A percentile compares a stretch with the other conserved stretches of the same genome.
Evolutionary conservation across 2,329 filamentous ascomycete species (phyloP).

Genomic region (Fusarium sp.): DNA sequence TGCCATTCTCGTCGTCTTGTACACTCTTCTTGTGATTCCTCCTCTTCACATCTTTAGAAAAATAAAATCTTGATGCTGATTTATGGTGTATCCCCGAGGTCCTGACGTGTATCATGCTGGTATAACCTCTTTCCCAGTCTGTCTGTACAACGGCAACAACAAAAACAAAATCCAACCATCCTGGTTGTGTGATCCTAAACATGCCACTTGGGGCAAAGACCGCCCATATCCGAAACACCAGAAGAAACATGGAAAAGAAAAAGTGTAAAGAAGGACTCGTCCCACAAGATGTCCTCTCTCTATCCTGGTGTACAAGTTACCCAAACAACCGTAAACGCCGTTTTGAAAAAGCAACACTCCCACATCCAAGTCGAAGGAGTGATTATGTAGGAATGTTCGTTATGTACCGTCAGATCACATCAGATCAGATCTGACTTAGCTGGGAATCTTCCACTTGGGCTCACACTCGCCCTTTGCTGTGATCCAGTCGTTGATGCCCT

Average conservation of each 20-base stretch:
- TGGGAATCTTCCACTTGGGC: constrained; percentile 55
- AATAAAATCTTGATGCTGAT: not conserved
- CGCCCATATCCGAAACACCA: constrained; percentile 14
- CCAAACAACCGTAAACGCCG: constrained; percentile 27
- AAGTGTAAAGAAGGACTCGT: not conserved
- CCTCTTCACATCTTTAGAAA: not conserved
- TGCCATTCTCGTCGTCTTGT: constrained; percentile 5
- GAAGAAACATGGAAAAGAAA: not conserved
- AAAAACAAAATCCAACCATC: constrained; percentile 5
- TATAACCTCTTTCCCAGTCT: constrained; percentile 6
- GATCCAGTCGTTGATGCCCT: constrained; percentile 62
- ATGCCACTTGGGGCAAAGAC: constrained; percentile 9
- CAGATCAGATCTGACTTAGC: constrained; percentile 21
- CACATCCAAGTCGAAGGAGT: not conserved
- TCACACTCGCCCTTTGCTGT: constrained; percentile 58
- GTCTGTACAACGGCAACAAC: constrained; percentile 5
- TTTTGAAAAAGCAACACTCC: constrained; percentile 18
- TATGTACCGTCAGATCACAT: not conserved
- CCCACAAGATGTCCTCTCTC: constrained; percentile 25
- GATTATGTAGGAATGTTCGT: constrained; percentile 7
- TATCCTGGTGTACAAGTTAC: constrained; percentile 29
- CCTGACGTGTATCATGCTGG: constrained; percentile 2
- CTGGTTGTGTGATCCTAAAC: constrained; percentile 13
- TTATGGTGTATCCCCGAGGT: not conserved
- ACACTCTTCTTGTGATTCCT: not conserved